phyloP scores from a whole-genome alignment of 2,329 filamentous ascomycete genomes.

The Penicillium brevicompactum region DNA sequence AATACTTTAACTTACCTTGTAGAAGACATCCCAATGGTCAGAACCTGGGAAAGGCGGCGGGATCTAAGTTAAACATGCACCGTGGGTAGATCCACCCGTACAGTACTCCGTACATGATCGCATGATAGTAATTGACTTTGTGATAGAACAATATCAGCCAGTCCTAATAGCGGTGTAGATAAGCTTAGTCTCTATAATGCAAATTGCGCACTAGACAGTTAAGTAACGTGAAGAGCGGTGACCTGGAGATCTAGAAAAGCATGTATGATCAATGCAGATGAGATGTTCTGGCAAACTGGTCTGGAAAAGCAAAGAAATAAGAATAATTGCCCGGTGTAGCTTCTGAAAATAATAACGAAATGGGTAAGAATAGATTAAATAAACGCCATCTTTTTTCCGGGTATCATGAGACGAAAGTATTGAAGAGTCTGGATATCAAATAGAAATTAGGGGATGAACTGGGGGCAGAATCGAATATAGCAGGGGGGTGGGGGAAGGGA shows the following conservation, averaged over 20 bases:
- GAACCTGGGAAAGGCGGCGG: neutral
- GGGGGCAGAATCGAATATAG: neutral
- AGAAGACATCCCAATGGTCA: neutral
- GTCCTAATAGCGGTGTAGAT: neutral
- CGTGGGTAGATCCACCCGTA: neutral
- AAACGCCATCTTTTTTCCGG: conserved; percentile 10
- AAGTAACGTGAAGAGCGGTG: neutral
- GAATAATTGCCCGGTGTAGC: neutral
- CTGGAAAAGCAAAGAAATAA: neutral
- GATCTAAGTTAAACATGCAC: neutral
- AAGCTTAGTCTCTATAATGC: neutral
- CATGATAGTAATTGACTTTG: neutral
- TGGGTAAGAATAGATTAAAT: conserved; percentile 4
- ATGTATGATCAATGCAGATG: neutral
- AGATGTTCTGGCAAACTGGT: neutral
- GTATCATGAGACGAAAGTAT: conserved; percentile 13
- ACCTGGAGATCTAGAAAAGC: neutral
- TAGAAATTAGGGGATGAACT: neutral
- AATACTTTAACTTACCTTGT: neutral
- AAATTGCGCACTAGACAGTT: neutral
- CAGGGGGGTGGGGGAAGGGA: neutral
- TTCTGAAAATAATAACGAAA: conserved; percentile 3
- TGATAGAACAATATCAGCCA: neutral
- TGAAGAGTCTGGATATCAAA: neutral
- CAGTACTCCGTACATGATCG: neutral